Evolutionary conservation across 805 yeast species (phyloP), one percentile per base, ranked within the genome.

Genomic region (Ogataea degrootiae): DNA sequence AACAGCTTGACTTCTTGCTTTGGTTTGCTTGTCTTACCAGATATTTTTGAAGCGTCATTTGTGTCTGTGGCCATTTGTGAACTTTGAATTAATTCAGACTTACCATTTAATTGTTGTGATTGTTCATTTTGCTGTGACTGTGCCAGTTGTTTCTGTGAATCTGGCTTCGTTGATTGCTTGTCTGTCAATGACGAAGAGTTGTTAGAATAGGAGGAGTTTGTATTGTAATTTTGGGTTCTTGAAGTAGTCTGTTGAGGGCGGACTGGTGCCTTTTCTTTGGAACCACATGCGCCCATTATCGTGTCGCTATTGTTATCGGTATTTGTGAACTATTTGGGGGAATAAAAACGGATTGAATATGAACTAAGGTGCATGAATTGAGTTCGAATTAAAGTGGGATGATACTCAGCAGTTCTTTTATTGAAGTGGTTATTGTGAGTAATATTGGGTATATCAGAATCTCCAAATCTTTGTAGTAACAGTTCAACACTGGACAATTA

Each of bases 1-100:
- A 91, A 71, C 41, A 91, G 82, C 63, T 90, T 90, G 45, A 83
- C 80, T 49, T 80, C 87, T 51, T 75, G 69, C 50, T 64, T 68
- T 15, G 55, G 41, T 41, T 52, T 59, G 26, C 37, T 46, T 14
- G 44, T 47, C 16, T 41, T 43, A 12, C 16, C 34, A 12, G 29
- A 31, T 2, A 22, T 39, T 23, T 39, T 39, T 2, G 34, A 11
- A 23, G 23, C 33, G 15, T 39, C 41, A 11, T 26, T 26, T 9
- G 31, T 26, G 12, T 26, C 31, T 9, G 31, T 26, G 31, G 11
- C 31, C 11, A 11, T 9, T 26, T 26, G 31, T 6, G 9, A 26
- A 26, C 12, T 26, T 26, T 26, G 31, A 4, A 9, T 11, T 6
- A 26, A 26, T 26, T 26, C 31, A 26, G 9, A 26, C 1, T 26